Conservation (phyloP, 208 protist genomes). For the Acanthamoeba quina region DNA sequence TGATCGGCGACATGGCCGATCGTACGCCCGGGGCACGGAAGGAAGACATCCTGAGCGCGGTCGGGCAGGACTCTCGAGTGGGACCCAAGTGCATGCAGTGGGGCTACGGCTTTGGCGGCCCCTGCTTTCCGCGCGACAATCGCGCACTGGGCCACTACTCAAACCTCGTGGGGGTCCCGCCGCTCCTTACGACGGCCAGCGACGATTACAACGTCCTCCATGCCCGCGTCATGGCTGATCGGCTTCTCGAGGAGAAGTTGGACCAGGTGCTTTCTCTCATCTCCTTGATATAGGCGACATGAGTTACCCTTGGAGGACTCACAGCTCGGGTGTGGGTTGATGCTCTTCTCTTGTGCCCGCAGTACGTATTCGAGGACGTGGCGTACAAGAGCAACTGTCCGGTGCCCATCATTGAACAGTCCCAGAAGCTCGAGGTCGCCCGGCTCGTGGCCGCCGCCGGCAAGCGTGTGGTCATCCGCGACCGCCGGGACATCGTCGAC, state of each 20-base stretch:
- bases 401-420: conserved; percentile 88
- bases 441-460: conserved; percentile 75
- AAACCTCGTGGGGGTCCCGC: conserved; percentile 76
- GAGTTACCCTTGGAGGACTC: neutral
- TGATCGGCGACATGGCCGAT: conserved; percentile 87
- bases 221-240: conserved; percentile 78
- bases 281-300: neutral
- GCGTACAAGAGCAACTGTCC: conserved; percentile 85
- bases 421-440: conserved; percentile 84
- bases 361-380: conserved; percentile 85
- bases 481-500: conserved; percentile 75
- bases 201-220: conserved; percentile 85
- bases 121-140: conserved; percentile 88
- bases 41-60: conserved; percentile 84
- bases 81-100: conserved; percentile 87
- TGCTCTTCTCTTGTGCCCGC: neutral
- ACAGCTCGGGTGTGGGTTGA: neutral
- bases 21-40: conserved; percentile 85
- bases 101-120: conserved; percentile 87
- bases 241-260: conserved; percentile 76
- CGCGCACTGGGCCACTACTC: conserved; percentile 83
- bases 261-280: neutral
- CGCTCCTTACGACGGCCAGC: conserved; percentile 83
- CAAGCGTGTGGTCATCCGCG: conserved; percentile 79
- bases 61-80: conserved; percentile 86